phyloP scores from a whole-genome alignment of 2,329 filamentous ascomycete species.

The Lithohypha guttulata region DNA sequence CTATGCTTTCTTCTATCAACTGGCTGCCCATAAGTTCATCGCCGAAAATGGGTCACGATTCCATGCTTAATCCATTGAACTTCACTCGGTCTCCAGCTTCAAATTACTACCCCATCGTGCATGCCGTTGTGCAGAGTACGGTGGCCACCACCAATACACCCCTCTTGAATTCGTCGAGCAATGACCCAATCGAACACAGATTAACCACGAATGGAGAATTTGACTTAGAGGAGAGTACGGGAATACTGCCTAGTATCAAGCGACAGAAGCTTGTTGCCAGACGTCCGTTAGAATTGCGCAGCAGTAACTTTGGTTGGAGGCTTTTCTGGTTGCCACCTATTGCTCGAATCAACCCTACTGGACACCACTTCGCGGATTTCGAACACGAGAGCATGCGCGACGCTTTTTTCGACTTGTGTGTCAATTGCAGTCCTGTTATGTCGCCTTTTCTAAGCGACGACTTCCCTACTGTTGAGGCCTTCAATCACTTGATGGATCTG shows the following conservation, averaged over 20 bases:
- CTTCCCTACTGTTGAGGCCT: constrained; percentile 7
- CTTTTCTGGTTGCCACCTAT: neutral
- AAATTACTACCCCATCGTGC: constrained; percentile 3
- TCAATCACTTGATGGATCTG: constrained; percentile 9
- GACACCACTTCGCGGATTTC: neutral
- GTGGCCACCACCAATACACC: neutral
- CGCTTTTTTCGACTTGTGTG: neutral
- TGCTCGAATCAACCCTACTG: neutral
- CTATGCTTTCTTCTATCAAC: constrained; percentile 26
- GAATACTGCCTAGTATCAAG: constrained; percentile 21
- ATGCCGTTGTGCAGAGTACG: neutral
- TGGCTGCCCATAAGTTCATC: constrained; percentile 25
- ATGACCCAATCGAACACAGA: neutral
- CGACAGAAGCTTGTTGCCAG: constrained; percentile 11
- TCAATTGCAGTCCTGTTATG: neutral
- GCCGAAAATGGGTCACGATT: constrained; percentile 13
- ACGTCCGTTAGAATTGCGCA: neutral
- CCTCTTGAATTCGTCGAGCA: neutral
- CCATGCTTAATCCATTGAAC: neutral
- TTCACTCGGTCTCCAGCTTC: constrained; percentile 4
- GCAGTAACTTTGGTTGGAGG: neutral
- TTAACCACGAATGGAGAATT: constrained; percentile 17
- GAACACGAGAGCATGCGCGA: neutral
- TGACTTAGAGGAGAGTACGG: constrained; percentile 23
- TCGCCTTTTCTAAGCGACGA: neutral